Conservation (phyloP, 2,329 filamentous ascomycete species). For the Helotiales sp. region DNA sequence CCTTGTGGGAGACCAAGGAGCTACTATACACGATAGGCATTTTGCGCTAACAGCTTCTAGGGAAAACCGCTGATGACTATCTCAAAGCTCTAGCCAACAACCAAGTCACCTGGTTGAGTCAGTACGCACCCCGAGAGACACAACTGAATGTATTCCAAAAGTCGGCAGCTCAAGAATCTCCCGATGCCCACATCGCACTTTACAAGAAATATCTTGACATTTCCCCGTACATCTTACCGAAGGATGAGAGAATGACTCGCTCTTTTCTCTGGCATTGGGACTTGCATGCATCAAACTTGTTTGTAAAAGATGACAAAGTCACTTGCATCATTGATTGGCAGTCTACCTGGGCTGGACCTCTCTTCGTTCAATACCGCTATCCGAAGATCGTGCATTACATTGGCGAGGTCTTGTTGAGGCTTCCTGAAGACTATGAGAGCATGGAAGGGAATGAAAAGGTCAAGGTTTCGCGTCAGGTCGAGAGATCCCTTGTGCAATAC, state of each 20-base stretch:
- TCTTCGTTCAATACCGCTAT: constrained; percentile 34
- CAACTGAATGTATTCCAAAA: constrained; percentile 33
- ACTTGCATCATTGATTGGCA: constrained; percentile 49
- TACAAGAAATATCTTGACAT: constrained; percentile 44
- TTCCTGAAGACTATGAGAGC: constrained; percentile 37
- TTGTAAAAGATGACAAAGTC: constrained; percentile 44
- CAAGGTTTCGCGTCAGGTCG: constrained; percentile 33
- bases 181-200: constrained; percentile 42
- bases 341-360: constrained; percentile 20
- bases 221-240: constrained; percentile 41
- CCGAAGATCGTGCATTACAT: constrained; percentile 42
- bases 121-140: constrained; percentile 37
- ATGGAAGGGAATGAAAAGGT: constrained; percentile 39
- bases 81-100: constrained; percentile 41
- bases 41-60: constrained; percentile 33
- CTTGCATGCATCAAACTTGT: constrained; percentile 47
- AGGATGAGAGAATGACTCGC: constrained; percentile 32
- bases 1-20: constrained; percentile 43
- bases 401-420: constrained; percentile 39
- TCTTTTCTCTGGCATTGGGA: constrained; percentile 49
- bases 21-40: constrained; percentile 15
- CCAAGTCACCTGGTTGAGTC: constrained; percentile 45
- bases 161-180: constrained; percentile 40
- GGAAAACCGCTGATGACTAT: constrained; percentile 44
- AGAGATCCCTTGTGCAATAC: constrained; percentile 36